Evolutionary conservation across 106 monocot species (phyloP), one percentile per base, ranked within the genome.

Genomic region (Vanilla planifolia): DNA sequence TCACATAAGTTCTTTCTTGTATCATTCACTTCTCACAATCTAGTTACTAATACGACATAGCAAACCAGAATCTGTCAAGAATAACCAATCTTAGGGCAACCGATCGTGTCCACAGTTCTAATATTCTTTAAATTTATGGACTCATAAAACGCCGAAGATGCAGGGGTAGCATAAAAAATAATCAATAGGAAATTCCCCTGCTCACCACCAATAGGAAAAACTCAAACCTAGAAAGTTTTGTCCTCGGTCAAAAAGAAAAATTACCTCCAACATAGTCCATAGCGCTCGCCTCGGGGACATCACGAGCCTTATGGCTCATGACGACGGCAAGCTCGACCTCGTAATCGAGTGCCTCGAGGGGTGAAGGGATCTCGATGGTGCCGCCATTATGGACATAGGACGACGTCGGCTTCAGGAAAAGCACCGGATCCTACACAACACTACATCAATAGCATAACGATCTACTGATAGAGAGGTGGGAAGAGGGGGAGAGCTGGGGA

Each of bases 291-390:
- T 78, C 87, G 22, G 76, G 0, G 33, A 96, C 87, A 32, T 90
- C 90, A 42, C 84, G 80, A 44, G 90, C 90, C 61, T 75, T 84
- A 56, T 72, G 40, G 16, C 84, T 72, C 29, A 96, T 82, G 58
- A 96, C 81, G 51, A 96, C 84, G 33, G 91, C 96, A 6, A 96
- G 83, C 78, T 96, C 96, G 16, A 96, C 96, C 69, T 96, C 96
- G 39, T 96, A 77, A 79, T 91, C 77, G 37, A 96, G 78, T 17
- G 90, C 76, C 35, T 96, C 81, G 51, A 80, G 66, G 2, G 78
- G 79, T 16, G 75, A 67, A 0, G 96, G 96, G 62, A 96, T 70
- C 77, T 96, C 90, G 67, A 96, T 91, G 48, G 87, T 77, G 7
- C 90, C 96, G 0, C 87, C 91, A 36, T 74, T 88, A 5, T 73